A percentile compares a stretch with the other conserved stretches of the same genome.
Evolutionary conservation across 2,329 filamentous ascomycete genomes (phyloP).

Genomic region (Spiromastix sp.): DNA sequence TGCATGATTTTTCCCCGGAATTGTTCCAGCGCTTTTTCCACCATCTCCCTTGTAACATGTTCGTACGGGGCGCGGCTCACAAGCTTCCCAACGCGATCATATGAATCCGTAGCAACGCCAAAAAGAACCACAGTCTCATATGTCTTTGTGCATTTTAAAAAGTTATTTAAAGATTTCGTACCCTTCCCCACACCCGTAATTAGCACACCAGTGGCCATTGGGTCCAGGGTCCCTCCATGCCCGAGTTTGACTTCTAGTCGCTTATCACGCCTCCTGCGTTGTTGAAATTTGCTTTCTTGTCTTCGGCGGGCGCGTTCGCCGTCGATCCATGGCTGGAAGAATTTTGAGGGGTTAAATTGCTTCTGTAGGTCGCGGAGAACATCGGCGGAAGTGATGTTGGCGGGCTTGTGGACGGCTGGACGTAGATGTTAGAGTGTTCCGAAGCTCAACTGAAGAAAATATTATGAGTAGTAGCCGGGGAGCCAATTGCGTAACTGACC

Average conservation of each 20-base stretch:
- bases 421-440: too few relatives aligned
- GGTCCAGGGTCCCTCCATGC: slow-evolving; percentile 91
- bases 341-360: slow-evolving; percentile 67
- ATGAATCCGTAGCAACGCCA: slow-evolving; percentile 84
- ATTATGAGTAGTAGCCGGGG: neutral
- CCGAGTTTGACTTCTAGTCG: slow-evolving; percentile 77
- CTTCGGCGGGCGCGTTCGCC: slow-evolving; percentile 48
- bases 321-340: slow-evolving; percentile 70
- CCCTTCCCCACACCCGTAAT: slow-evolving; percentile 79
- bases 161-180: slow-evolving; percentile 70
- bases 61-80: slow-evolving; percentile 64
- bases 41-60: slow-evolving; percentile 67
- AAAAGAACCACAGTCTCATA: slow-evolving; percentile 89
- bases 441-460: too few relatives aligned
- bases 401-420: slow-evolving; percentile 91
- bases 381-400: slow-evolving; percentile 77
- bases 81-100: slow-evolving; percentile 78
- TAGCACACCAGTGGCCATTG: slow-evolving; percentile 83
- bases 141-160: slow-evolving; percentile 80
- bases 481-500: slow-evolving; percentile 30
- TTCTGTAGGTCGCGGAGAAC: slow-evolving; percentile 79
- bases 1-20: slow-evolving; percentile 83
- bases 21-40: slow-evolving; percentile 62
- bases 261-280: slow-evolving; percentile 50
- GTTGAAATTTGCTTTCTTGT: slow-evolving; percentile 49